Evolutionary conservation across 805 yeast genomes (phyloP), one percentile per base, ranked within the genome.

Genomic region (Yarrowia keelungensis): DNA sequence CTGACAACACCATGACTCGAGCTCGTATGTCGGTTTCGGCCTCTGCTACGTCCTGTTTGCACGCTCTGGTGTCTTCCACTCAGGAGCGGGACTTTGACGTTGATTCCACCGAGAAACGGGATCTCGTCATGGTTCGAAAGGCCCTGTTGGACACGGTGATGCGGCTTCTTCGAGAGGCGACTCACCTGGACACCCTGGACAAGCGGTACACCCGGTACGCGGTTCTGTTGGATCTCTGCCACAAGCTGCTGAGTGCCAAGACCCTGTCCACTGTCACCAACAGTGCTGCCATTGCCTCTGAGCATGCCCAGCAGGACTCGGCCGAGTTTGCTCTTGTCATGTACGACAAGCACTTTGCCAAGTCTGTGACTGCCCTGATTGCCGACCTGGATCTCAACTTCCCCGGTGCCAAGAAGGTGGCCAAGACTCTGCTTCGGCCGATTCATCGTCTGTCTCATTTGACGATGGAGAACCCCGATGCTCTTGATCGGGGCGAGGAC

Each of bases 361-460:
- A 71, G 16, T 82, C 86, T 11, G 81, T 92, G 9, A 83, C 94
- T 0, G 77, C 82, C 0, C 81, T 89, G 41, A 76, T 92, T 64
- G 83, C 92, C 0, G 86, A 83, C 12, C 73, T 91, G 35, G 97
- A 93, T 76, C 80, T 91, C 69, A 90, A 91, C 73, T 88, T 84
- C 73, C 94, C 96, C 0, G 83, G 83, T 26, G 82, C 91, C 8
- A 85, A 85, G 41, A 81, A 83, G 67, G 83, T 90, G 14, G 79
- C 89, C n/a, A 86, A 86, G 65, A 76, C 84, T 1, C 83, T 87
- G 3, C 81, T 91, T 49, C 84, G 84, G 70, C 87, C 91, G 10
- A 76, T 92, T 42, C 84, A 86, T 35, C 71, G 72, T 56, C 69
- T 77, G 51, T 71, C 56, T 75, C 82, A 19, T 73, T 89, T 68